A percentile compares a stretch with the other conserved stretches of the same genome.
phyloP scores from a whole-genome alignment of 768 basidiomycete genomes.

The Termitomyces sp. region DNA sequence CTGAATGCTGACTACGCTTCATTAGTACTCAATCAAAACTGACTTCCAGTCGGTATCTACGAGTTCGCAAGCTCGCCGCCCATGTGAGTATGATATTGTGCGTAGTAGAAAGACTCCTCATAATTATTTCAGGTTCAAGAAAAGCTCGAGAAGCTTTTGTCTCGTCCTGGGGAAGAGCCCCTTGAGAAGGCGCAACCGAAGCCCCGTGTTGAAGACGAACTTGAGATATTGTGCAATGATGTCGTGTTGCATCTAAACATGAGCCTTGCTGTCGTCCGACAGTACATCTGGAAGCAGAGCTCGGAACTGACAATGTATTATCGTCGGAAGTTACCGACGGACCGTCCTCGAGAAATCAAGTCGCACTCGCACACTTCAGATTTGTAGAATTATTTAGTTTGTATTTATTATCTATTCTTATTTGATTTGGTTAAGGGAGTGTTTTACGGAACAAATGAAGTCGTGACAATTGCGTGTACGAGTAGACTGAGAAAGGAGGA shows the following conservation, averaged over 20 bases:
- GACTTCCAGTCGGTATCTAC: constrained; percentile 81
- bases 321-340: constrained; percentile 36
- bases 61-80: constrained; percentile 76
- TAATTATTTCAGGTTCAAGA: constrained; percentile 64
- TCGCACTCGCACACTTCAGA: neutral
- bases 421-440: neutral
- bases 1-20: constrained; percentile 1
- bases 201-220: constrained; percentile 56
- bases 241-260: constrained; percentile 78
- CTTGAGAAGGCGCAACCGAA: constrained; percentile 14
- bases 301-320: constrained; percentile 76
- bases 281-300: constrained; percentile 81
- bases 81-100: constrained; percentile 52
- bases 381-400: constrained; percentile 5
- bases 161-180: constrained; percentile 10
- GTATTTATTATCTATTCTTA: constrained; percentile 10
- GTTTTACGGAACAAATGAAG: too few species aligned
- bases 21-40: constrained; percentile 73
- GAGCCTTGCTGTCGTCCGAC: constrained; percentile 87
- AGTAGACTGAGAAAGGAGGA: too few species aligned
- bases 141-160: constrained; percentile 54
- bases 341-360: neutral
- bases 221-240: constrained; percentile 89
- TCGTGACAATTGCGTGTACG: too few species aligned
- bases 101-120: neutral